Evolutionary conservation across 1,284 basidiomycete species (phyloP), one percentile per base, ranked within the genome.

Genomic region (Ceratorhiza oryzae-sativae): DNA sequence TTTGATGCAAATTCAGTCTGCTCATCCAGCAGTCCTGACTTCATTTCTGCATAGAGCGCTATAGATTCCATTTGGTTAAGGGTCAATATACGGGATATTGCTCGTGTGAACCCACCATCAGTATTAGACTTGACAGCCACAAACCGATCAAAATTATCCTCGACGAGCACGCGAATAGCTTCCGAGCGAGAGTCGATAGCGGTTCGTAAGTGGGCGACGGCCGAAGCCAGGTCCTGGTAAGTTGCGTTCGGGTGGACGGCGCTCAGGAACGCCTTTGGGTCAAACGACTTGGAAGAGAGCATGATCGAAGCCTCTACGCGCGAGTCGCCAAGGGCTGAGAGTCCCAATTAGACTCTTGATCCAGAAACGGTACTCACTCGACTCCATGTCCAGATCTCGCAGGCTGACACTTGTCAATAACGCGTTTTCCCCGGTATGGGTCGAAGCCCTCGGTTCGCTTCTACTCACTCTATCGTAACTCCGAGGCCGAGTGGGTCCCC

Each of bases 141-240:
- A 78, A 99, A 99, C 27, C 95, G 86, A 82, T 99, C 96, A 82
- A 99, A 98, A 81, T 98, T 98, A 77, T 98, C 94, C 80, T 98
- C 95, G 25, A 99, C 97, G 49, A 99, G 85, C 27, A 97, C 89
- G 62, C 95, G 87, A 73, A 99, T 91, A 27, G 96, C 97, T 77
- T 97, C 94, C 1, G 94, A 95, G 39, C 96, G 87, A 2, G 90
- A 87, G 77, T 97, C 95, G 74, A 97, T 89, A 18, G 92, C 90
- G 23, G 87, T 81, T 73, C 88, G 87, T 5, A 96, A 84, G 73
- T 89, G 86, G 0, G 84, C 79, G 41, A 94, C 91, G 0, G 94
- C 95, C 10, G 84, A 83, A 6, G 88, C 85, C 41, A 98, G 86
- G 78, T 98, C 95, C 80, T 95, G 91, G 77, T 95, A 98, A 0